Evolutionary conservation across 2,329 filamentous ascomycete species (phyloP).

Genomic region (Chrysoporthe austroafricana): DNA sequence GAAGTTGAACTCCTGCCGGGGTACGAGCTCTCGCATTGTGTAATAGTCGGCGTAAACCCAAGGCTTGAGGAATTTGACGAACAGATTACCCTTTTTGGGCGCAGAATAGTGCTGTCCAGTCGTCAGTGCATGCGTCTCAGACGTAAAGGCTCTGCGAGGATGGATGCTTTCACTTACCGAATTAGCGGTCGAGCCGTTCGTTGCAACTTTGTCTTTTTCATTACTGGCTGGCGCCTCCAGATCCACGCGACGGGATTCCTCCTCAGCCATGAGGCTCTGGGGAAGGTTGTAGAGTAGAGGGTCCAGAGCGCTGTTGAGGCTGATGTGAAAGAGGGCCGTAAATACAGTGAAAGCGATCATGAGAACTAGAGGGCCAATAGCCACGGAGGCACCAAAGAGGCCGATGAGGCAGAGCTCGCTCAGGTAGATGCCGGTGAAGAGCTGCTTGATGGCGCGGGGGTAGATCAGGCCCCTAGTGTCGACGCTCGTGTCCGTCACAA

Average conservation of each 20-base stretch:
- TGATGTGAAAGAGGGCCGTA: conserved; percentile 75
- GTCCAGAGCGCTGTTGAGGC: conserved; percentile 71
- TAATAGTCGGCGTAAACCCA: conserved; percentile 76
- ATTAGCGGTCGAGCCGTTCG: conserved; percentile 32
- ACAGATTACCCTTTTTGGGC: conserved; percentile 57
- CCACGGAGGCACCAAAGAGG: conserved; percentile 72
- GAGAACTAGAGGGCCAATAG: conserved; percentile 70
- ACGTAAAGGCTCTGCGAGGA: neutral
- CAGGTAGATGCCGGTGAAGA: conserved; percentile 83
- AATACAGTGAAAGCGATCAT: conserved; percentile 79
- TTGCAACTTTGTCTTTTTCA: conserved; percentile 19
- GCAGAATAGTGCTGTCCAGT: conserved; percentile 24
- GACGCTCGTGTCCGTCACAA: conserved; percentile 78
- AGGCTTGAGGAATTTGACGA: conserved; percentile 75
- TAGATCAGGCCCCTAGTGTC: conserved; percentile 90
- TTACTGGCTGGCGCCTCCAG: conserved; percentile 30
- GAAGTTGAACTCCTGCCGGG: conserved; percentile 56
- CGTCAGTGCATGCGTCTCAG: neutral
- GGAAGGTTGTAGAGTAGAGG: conserved; percentile 81
- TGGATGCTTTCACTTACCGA: conserved; percentile 23
- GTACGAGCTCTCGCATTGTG: conserved; percentile 70
- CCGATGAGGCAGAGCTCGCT: conserved; percentile 83
- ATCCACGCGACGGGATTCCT: conserved; percentile 40
- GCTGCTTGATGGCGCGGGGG: conserved; percentile 83
- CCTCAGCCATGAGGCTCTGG: conserved; percentile 63